These are phyloP conservation scores for Monilinia aucupariae DNA, from an alignment of 2,329 filamentous ascomycete species.

Conservation along the genomic window DNA sequence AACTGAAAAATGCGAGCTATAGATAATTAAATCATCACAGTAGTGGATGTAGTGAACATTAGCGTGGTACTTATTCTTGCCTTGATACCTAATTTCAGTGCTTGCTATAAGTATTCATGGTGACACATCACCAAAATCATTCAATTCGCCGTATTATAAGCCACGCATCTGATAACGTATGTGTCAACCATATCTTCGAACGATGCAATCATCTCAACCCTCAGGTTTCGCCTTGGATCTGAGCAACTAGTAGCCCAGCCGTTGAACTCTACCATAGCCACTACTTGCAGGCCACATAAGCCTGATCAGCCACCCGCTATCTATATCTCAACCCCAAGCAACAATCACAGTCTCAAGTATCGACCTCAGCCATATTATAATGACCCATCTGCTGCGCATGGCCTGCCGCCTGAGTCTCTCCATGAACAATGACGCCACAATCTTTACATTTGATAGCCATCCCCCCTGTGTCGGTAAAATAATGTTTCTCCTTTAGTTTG, in stretches of 20 bases:
- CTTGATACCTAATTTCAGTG: neutral
- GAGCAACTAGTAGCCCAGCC: neutral
- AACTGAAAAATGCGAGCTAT: neutral
- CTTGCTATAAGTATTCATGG: neutral
- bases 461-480: constrained; percentile 81
- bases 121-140: neutral
- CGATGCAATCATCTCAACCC: neutral
- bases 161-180: too few species aligned
- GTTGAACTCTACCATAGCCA: neutral
- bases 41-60: neutral
- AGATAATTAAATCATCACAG: neutral
- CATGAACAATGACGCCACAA: constrained; percentile 64
- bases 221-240: neutral
- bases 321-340: neutral
- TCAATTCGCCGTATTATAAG: neutral
- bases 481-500: constrained; percentile 66
- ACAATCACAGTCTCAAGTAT: neutral
- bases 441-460: constrained; percentile 74
- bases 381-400: constrained; percentile 60
- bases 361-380: constrained; percentile 50
- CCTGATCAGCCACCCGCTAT: neutral
- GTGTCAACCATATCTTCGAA: neutral
- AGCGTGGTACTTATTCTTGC: neutral
- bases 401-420: constrained; percentile 55
- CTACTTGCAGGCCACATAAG: neutral